Percentiles rank a stretch among this genome's conserved stretches.
Evolutionary conservation across 805 yeast species (phyloP).

Genomic region (Candida methanosorbosa): DNA sequence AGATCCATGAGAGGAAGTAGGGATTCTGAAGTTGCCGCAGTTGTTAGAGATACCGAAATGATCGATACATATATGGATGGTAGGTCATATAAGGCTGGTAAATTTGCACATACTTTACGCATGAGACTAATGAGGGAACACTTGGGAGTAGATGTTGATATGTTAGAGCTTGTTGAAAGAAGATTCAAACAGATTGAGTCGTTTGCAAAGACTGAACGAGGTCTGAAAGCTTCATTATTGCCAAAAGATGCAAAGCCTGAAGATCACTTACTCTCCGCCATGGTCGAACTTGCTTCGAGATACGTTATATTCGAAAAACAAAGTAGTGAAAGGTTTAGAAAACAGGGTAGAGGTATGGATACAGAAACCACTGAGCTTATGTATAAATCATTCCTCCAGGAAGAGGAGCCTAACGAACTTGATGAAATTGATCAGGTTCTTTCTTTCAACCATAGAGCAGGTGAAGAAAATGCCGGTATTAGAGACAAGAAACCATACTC

Average conservation of each 20-base stretch:
- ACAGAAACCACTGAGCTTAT: slow-evolving; percentile 11
- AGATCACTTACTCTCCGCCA: slow-evolving; percentile 43
- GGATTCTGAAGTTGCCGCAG: slow-evolving; percentile 90
- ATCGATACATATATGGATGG: slow-evolving; percentile 74
- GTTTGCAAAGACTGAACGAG: slow-evolving; percentile 33
- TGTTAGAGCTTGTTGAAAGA: slow-evolving; percentile 72
- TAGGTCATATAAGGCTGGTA: slow-evolving; percentile 68
- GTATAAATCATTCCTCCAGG: slow-evolving; percentile 12
- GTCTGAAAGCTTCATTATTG: slow-evolving; percentile 36
- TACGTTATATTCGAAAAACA: slow-evolving; percentile 42
- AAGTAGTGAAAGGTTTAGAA: slow-evolving; percentile 8
- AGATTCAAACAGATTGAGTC: slow-evolving; percentile 44
- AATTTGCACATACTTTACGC: slow-evolving; percentile 83
- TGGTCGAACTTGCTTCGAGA: slow-evolving; percentile 68
- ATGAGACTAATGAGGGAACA: slow-evolving; percentile 95
- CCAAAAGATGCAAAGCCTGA: slow-evolving; percentile 6
- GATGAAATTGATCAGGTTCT: slow-evolving; percentile 21
- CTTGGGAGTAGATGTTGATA: slow-evolving; percentile 86
- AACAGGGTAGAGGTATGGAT: slow-evolving; percentile 7
- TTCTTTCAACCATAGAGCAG: slow-evolving; percentile 84
- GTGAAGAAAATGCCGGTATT: slow-evolving; percentile 78
- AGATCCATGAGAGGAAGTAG: slow-evolving; percentile 91
- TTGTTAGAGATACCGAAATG: slow-evolving; percentile 76
- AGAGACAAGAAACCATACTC: slow-evolving; percentile 77
- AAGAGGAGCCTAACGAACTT: slow-evolving; percentile 13